Evolutionary conservation across 495 filamentous ascomycete genomes (phyloP).

Genomic region (Diplogelasinospora grovesii): DNA sequence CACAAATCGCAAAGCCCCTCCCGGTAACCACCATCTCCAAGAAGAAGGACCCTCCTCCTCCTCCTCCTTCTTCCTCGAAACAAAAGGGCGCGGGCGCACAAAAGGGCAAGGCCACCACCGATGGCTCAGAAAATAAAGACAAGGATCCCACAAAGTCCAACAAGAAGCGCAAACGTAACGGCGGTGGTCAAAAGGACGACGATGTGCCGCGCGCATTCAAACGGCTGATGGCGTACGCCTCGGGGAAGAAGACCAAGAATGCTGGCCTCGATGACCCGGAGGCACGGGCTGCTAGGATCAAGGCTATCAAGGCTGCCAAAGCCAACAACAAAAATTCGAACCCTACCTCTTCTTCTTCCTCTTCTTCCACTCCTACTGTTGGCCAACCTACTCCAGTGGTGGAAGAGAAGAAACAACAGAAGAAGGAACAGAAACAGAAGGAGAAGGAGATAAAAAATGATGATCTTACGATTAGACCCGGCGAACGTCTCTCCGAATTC

Average conservation of each 20-base stretch:
- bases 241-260: conserved; percentile 48
- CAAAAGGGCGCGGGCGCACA: too few species aligned
- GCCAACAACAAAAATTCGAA: not conserved
- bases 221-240: conserved; percentile 66
- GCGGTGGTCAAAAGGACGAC: conserved; percentile 41
- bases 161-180: conserved; percentile 41
- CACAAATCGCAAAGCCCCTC: conserved; percentile 61
- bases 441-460: conserved; percentile 3
- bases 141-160: conserved; percentile 15
- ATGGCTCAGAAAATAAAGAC: conserved; percentile 24
- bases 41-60: too few species aligned
- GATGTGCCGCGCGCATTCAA: conserved; percentile 85
- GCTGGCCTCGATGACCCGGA: conserved; percentile 68
- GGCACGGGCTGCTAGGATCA: conserved; percentile 27
- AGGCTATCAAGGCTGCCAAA: conserved; percentile 11
- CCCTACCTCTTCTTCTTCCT: too few species aligned
- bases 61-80: too few species aligned
- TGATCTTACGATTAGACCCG: conserved; percentile 62
- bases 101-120: too few species aligned
- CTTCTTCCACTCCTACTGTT: too few species aligned
- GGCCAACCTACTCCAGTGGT: too few species aligned
- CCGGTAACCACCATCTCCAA: conserved; percentile 44
- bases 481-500: conserved; percentile 78
- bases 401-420: not conserved
- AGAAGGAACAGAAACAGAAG: conserved; percentile 12